Evolutionary conservation across 768 basidiomycete species (phyloP).

Genomic region (Boletus rubescentipes): DNA sequence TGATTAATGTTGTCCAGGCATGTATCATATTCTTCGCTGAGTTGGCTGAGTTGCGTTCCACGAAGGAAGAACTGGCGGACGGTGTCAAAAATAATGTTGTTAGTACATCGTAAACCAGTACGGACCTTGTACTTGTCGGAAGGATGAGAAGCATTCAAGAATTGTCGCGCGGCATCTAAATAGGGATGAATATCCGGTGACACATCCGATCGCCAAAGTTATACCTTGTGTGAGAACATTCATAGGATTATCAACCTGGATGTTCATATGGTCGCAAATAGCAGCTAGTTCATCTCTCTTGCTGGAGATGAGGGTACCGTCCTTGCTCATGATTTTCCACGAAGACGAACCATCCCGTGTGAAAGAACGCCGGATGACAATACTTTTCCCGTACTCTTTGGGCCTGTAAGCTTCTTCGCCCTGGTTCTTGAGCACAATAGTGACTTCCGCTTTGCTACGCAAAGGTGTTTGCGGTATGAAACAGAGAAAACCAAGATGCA

Average conservation of each 20-base stretch:
- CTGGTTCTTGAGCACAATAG: conserved; percentile 81
- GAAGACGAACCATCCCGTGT: conserved; percentile 69
- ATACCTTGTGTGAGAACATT: conserved; percentile 87
- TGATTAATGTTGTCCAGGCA: conserved; percentile 71
- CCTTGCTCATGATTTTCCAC: conserved; percentile 81
- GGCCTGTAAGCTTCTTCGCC: conserved; percentile 88
- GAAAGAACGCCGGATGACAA: conserved; percentile 81
- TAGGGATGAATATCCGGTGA: neutral
- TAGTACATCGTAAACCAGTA: neutral
- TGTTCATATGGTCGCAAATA: conserved; percentile 94
- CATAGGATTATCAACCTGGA: conserved; percentile 96
- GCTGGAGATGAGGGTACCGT: conserved; percentile 63
- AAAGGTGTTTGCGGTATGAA: conserved; percentile 39
- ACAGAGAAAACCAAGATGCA: neutral
- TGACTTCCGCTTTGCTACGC: conserved; percentile 56
- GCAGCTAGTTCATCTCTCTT: conserved; percentile 84
- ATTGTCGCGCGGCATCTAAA: conserved; percentile 52
- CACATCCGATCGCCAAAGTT: neutral
- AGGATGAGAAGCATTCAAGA: conserved; percentile 79
- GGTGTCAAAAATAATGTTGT: neutral
- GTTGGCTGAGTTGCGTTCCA: conserved; percentile 88
- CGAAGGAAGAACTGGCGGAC: conserved; percentile 80
- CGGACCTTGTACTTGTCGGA: conserved; percentile 86
- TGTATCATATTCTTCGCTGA: conserved; percentile 81
- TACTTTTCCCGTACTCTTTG: conserved; percentile 82